phyloP scores from a whole-genome alignment of 225 moss, liverwort and hornwort species.

The Neckera pumila region DNA sequence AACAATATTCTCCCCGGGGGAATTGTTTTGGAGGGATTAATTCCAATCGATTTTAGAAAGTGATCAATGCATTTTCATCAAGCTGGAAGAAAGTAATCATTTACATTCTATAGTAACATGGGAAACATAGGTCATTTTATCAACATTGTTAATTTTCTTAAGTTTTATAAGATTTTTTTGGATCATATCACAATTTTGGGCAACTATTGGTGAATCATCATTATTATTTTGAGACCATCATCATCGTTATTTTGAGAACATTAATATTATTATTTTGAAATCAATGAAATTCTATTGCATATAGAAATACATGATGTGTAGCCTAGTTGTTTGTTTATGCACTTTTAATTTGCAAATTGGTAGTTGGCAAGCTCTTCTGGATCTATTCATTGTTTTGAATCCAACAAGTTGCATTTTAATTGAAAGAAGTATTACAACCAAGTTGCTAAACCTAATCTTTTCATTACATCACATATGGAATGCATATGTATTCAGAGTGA shows the following conservation, averaged over 20 bases:
- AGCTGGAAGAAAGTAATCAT: neutral
- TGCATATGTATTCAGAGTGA: neutral
- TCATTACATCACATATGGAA: accelerated
- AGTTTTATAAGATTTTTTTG: neutral
- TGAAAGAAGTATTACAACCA: accelerated
- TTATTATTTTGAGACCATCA: neutral
- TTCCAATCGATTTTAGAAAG: neutral
- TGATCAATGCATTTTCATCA: too few species aligned
- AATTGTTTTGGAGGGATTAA: neutral
- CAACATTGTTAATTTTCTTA: neutral
- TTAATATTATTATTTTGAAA: neutral
- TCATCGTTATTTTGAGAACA: neutral
- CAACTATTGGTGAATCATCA: neutral
- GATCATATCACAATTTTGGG: neutral
- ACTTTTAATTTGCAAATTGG: neutral
- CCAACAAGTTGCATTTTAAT: accelerated
- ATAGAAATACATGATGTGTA: too few species aligned
- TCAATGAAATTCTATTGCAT: neutral
- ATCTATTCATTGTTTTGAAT: neutral
- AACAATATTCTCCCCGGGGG: too few species aligned
- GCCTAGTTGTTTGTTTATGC: neutral
- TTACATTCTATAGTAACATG: neutral
- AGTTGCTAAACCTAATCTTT: neutral
- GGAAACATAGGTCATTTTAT: neutral
- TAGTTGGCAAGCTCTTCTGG: neutral